A percentile compares a stretch with the other conserved stretches of the same genome.
Conservation (phyloP, 768 basidiomycete species). For the Antrodiella citrinella region DNA sequence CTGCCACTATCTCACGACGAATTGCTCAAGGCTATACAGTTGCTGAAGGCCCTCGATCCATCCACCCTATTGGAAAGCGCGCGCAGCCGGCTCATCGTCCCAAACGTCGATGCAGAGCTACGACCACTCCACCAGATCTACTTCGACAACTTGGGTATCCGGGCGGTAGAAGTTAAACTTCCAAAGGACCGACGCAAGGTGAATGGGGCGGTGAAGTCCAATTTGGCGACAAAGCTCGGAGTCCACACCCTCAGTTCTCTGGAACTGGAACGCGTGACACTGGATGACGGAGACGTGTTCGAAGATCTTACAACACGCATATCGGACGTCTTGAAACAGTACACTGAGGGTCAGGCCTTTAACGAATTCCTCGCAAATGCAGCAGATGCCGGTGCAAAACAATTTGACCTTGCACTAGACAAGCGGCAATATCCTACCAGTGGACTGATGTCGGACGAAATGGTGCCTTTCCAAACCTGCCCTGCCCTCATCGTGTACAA, state of each 20-base stretch:
- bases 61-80: not conserved
- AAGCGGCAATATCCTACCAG: conserved; percentile 9
- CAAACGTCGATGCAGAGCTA: conserved; percentile 2
- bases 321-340: conserved; percentile 31
- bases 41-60: not conserved
- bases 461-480: conserved; percentile 27
- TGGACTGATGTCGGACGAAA: conserved; percentile 24
- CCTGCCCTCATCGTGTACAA: conserved; percentile 40
- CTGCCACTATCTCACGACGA: not conserved
- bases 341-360: conserved; percentile 34
- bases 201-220: conserved; percentile 5
- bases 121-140: not conserved
- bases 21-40: not conserved
- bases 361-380: conserved; percentile 50
- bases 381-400: conserved; percentile 37
- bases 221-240: conserved; percentile 11
- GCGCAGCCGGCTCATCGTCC: not conserved
- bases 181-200: conserved; percentile 1
- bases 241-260: conserved; percentile 15
- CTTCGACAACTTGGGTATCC: conserved; percentile 8
- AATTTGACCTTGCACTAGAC: conserved; percentile 35
- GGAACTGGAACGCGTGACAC: conserved; percentile 9
- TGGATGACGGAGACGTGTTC: conserved; percentile 34
- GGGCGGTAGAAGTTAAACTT: not conserved
- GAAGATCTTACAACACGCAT: conserved; percentile 37